Evolutionary conservation across 805 yeast species (phyloP).

Genomic region (Candida coquimbonensis): DNA sequence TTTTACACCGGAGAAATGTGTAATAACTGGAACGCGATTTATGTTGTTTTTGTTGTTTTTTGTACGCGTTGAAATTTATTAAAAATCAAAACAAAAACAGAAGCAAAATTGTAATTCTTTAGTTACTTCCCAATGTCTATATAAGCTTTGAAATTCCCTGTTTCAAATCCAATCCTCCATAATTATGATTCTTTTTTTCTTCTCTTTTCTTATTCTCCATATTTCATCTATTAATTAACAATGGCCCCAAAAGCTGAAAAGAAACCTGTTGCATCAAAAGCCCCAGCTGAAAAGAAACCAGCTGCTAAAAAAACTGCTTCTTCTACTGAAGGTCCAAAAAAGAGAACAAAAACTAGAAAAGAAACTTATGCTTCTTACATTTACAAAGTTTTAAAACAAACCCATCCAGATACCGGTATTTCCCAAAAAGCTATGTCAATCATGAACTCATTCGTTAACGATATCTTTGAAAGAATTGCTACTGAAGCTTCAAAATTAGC

Average conservation of each 20-base stretch:
- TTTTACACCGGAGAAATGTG: no score
- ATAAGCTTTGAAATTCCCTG: slow-evolving; percentile 6
- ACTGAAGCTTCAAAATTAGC: slow-evolving; percentile 97
- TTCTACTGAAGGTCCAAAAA: slow-evolving; percentile 71
- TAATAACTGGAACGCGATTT: no score
- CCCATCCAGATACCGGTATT: slow-evolving; percentile 99
- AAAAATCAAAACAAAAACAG: not conserved
- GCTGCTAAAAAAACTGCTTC: slow-evolving; percentile 87
- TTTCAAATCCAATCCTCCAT: not conserved
- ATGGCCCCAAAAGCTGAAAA: slow-evolving; percentile 60
- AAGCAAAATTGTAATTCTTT: not conserved
- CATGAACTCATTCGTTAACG: slow-evolving; percentile 97
- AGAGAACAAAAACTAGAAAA: slow-evolving; percentile 93
- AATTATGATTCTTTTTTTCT: no score
- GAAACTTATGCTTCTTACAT: slow-evolving; percentile 97
- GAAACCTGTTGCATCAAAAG: slow-evolving; percentile 88
- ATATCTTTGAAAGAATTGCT: slow-evolving; percentile 96
- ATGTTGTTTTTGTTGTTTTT: no score
- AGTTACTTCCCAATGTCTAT: not conserved
- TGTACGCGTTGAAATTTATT: no score
- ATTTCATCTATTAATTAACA: slow-evolving; percentile 9
- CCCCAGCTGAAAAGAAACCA: slow-evolving; percentile 94
- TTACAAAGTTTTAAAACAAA: slow-evolving; percentile 96
- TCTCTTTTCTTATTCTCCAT: slow-evolving; percentile 1
- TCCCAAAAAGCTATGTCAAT: slow-evolving; percentile 98